These are phyloP conservation scores for Lecanoromycetidae sp. DNA, from an alignment of 2,329 filamentous ascomycete species.

Conservation along the genomic window DNA sequence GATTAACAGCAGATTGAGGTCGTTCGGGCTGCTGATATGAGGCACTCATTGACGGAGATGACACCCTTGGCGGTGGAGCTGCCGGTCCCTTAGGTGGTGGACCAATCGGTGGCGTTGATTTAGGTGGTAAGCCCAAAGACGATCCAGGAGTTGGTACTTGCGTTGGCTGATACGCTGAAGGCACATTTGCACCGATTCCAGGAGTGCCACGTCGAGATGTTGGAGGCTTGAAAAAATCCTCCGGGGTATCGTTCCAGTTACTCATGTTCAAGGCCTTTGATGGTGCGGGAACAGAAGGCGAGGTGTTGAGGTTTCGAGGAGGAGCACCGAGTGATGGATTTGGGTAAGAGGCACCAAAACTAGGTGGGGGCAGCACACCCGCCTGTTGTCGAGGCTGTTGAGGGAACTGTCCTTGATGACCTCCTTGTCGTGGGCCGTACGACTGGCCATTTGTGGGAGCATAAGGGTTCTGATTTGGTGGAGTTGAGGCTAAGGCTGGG, in stretches of 20 bases:
- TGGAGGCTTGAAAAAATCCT: constrained; percentile 63
- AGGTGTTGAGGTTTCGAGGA: constrained; percentile 38
- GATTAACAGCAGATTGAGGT: constrained; percentile 46
- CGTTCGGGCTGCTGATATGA: constrained; percentile 39
- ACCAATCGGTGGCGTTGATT: constrained; percentile 59
- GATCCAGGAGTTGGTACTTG: constrained; percentile 49
- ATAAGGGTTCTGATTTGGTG: constrained; percentile 37
- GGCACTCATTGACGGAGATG: constrained; percentile 52
- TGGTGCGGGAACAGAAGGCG: constrained; percentile 51
- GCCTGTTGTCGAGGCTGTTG: constrained; percentile 17
- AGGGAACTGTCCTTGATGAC: too few species aligned
- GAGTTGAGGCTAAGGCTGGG: constrained; percentile 24
- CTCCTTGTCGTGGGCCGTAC: constrained; percentile 6
- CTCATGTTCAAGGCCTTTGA: constrained; percentile 59
- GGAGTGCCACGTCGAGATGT: constrained; percentile 64
- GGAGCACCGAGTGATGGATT: constrained; percentile 13
- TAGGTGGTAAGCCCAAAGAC: constrained; percentile 46
- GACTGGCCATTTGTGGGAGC: constrained; percentile 27
- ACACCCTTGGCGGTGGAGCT: constrained; percentile 53
- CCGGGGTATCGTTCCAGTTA: constrained; percentile 91
- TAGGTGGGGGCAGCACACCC: constrained; percentile 18
- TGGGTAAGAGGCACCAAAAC: constrained; percentile 16
- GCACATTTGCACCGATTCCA: constrained; percentile 46
- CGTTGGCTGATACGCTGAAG: constrained; percentile 54
- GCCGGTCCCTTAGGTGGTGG: constrained; percentile 73